A percentile compares a stretch with the other conserved stretches of the same genome.
Conservation (phyloP, 2,329 filamentous ascomycete genomes). For the Xylariales sp. region DNA sequence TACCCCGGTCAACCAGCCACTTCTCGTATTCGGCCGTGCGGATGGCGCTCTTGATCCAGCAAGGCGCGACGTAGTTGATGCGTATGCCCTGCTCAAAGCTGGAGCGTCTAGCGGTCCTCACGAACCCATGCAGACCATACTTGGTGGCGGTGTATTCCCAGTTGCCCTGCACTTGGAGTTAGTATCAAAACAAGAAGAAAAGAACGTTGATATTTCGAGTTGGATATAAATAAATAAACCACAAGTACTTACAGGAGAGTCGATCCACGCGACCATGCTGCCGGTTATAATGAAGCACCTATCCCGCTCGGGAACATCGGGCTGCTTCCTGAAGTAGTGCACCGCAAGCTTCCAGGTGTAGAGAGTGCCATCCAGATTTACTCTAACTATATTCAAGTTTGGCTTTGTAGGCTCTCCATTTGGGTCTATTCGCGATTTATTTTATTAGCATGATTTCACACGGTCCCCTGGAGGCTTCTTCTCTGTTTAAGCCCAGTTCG, state of each 20-base stretch:
- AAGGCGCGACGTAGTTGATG: slow-evolving; percentile 3
- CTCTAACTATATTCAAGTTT: neutral
- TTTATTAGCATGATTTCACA: too few species aligned
- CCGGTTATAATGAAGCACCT: slow-evolving; percentile 3
- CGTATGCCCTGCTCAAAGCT: neutral
- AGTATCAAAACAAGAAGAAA: too few species aligned
- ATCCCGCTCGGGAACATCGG: neutral
- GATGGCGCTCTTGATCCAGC: neutral
- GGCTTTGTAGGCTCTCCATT: neutral
- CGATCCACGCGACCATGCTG: neutral
- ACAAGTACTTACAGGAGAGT: neutral
- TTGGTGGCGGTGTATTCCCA: slow-evolving; percentile 3
- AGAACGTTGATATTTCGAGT: too few species aligned
- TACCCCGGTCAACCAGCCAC: neutral
- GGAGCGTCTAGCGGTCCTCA: neutral
- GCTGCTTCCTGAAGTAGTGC: neutral
- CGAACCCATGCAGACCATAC: neutral
- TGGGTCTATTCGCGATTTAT: too few species aligned
- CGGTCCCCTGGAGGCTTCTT: too few species aligned
- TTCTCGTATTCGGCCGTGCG: neutral
- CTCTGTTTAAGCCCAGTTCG: too few species aligned
- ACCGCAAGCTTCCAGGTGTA: slow-evolving; percentile 1
- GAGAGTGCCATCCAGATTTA: neutral
- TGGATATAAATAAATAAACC: too few species aligned
- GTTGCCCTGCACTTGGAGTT: too few species aligned